Evolutionary conservation across 2,329 filamentous ascomycete species (phyloP), one percentile per base, ranked within the genome.

Genomic region (Xylaria hypoxylon): DNA sequence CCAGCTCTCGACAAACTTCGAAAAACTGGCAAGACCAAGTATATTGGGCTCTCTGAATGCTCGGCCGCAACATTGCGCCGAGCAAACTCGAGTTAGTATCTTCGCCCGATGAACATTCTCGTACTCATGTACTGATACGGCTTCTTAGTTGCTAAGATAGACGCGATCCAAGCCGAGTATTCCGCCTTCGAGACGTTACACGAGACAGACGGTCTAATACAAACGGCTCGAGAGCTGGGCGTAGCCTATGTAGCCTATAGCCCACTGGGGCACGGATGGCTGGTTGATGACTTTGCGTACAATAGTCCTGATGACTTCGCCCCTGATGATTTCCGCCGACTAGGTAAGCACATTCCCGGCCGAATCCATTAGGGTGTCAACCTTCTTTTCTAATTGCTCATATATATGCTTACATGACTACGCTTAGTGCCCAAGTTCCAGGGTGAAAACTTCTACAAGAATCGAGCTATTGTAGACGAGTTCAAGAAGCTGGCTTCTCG

Each of bases 361-460:
- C 31, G 10, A 10, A 2, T 6, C 10, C 10, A 33, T 10, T 10
- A 8, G 10, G 10, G 31, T 33, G 31, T 10, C 7, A 33, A 33
- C 10, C 31, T 33, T 10, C 3, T 10, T 33, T 33, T 2, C 4
- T 5, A n/a, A n/a, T n/a, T n/a, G n/a, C n/a, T n/a, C n/a, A n/a
- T n/a, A n/a, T n/a, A n/a, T n/a, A n/a, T 53, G 51, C 51, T 53
- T 15, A 53, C 33, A 53, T 10, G 31, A n/a, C 3, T 40, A 5
- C 19, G 5, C 7, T 5, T 7, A 53, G 51, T 53, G 4, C 51
- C 51, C 51, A 56, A 56, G 19, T 56, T 56, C 15, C 52, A 56
- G 22, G 35, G 52, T n/a, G 52, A 56, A 11, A 56, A 56, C 38
- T 56, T 56, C 13, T 56, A 56, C 38, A 56, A 56, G 19, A 56